A percentile compares a stretch with the other conserved stretches of the same genome.
Conservation (phyloP, 768 basidiomycete species). For the Lactarius pseudohatsudake region DNA sequence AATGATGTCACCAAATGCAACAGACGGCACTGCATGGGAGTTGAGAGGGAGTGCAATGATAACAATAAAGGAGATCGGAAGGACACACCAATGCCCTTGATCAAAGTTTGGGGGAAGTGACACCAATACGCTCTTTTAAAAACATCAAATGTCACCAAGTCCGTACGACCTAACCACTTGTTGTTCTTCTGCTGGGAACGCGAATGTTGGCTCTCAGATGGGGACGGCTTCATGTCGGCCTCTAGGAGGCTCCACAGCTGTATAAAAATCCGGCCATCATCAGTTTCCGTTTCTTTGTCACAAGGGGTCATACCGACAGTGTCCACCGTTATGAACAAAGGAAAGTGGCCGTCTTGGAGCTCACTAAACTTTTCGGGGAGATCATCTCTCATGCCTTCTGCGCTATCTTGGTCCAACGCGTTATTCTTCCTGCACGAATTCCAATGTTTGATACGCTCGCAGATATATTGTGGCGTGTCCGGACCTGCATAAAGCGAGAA, state of each 20-base stretch:
- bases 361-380: conserved; percentile 56
- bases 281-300: background rate
- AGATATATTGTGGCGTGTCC: conserved; percentile 42
- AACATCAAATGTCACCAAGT: conserved; percentile 44
- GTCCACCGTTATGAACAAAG: conserved; percentile 68
- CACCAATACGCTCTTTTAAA: conserved; percentile 60
- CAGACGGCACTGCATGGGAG: conserved; percentile 48
- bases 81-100: conserved; percentile 51
- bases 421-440: conserved; percentile 29
- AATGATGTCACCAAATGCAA: conserved; percentile 66
- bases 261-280: conserved; percentile 2
- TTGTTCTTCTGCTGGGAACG: conserved; percentile 7
- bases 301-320: conserved; percentile 39
- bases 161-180: background rate
- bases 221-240: conserved; percentile 39
- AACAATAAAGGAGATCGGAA: background rate
- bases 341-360: conserved; percentile 61
- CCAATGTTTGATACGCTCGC: conserved; percentile 30
- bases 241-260: conserved; percentile 53
- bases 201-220: conserved; percentile 9
- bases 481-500: conserved; percentile 43
- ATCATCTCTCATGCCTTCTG: conserved; percentile 40
- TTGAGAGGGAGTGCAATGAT: background rate
- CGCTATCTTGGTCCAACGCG: conserved; percentile 46
- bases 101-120: conserved; percentile 51